Evolutionary conservation across 2,329 filamentous ascomycete genomes (phyloP).

Genomic region (Cladosporium sp.): DNA sequence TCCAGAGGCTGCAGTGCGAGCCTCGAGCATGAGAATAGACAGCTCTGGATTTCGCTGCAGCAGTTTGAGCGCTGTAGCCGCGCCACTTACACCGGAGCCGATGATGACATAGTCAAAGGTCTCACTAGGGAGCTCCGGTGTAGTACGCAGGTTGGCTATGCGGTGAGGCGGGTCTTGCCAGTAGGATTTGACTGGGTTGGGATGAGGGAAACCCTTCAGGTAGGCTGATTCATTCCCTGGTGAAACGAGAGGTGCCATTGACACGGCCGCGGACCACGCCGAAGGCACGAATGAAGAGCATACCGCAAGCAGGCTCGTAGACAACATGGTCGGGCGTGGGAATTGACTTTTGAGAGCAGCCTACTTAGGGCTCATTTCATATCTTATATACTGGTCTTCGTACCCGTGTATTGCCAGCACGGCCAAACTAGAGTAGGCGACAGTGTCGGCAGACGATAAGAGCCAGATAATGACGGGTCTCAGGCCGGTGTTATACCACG

Average conservation of each 20-base stretch:
- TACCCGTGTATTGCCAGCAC: background rate
- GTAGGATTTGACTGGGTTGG: constrained; percentile 34
- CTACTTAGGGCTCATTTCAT: background rate
- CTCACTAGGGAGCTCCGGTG: constrained; percentile 17
- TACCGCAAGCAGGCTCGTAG: background rate
- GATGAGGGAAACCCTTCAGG: constrained; percentile 23
- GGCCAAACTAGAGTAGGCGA: background rate
- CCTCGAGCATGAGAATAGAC: constrained; percentile 16
- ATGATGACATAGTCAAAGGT: constrained; percentile 28
- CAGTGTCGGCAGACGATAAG: background rate
- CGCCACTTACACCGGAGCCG: constrained; percentile 18
- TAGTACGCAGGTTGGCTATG: constrained; percentile 29
- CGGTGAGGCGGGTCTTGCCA: constrained; percentile 36
- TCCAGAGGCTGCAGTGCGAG: constrained; percentile 15
- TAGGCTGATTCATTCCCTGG: constrained; percentile 11
- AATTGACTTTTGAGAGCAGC: background rate
- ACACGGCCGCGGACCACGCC: background rate
- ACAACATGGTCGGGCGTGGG: background rate
- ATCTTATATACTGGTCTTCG: background rate
- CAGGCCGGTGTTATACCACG: background rate
- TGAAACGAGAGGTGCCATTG: background rate
- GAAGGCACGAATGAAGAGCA: background rate
- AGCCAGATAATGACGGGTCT: background rate
- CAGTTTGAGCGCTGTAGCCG: constrained; percentile 16
- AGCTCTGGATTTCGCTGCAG: constrained; percentile 10